phyloP scores from a whole-genome alignment of 306 rosid species.

The Astragalus glycyphyllos region DNA sequence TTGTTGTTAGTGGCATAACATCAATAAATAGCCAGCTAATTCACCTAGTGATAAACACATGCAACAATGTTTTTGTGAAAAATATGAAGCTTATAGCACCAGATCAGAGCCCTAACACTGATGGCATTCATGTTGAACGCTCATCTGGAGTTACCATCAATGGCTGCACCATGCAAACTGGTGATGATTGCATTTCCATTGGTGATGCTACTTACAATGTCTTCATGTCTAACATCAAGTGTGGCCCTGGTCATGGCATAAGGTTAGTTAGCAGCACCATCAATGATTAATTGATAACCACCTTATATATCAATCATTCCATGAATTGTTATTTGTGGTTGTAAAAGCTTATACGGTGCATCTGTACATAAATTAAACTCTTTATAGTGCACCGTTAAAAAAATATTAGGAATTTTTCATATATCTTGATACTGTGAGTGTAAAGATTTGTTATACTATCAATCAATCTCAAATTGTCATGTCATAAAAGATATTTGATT shows the following conservation, averaged over 20 bases:
- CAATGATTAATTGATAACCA: too few species aligned
- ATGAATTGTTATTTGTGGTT: too few species aligned
- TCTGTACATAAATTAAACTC: too few species aligned
- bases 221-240: slow-evolving; percentile 54
- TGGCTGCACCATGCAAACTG: slow-evolving; percentile 56
- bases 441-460: too few species aligned
- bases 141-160: slow-evolving; percentile 57
- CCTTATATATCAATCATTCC: too few species aligned
- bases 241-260: slow-evolving; percentile 83
- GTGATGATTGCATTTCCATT: slow-evolving; percentile 75
- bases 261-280: slow-evolving; percentile 53
- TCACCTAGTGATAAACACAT: slow-evolving; percentile 63
- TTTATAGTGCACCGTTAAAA: too few species aligned
- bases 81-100: slow-evolving; percentile 58
- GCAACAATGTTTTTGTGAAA: slow-evolving; percentile 57
- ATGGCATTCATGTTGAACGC: slow-evolving; percentile 70
- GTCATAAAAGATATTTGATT: too few species aligned
- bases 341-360: too few species aligned
- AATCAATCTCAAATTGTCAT: too few species aligned
- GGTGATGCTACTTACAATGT: slow-evolving; percentile 64
- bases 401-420: too few species aligned
- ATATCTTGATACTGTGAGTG: too few species aligned
- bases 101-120: slow-evolving; percentile 65
- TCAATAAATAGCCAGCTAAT: slow-evolving; percentile 65
- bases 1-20: slow-evolving; percentile 62